Conservation (phyloP, 108 stramenopile genomes). For the Mayamaea pseudoterrestris region DNA sequence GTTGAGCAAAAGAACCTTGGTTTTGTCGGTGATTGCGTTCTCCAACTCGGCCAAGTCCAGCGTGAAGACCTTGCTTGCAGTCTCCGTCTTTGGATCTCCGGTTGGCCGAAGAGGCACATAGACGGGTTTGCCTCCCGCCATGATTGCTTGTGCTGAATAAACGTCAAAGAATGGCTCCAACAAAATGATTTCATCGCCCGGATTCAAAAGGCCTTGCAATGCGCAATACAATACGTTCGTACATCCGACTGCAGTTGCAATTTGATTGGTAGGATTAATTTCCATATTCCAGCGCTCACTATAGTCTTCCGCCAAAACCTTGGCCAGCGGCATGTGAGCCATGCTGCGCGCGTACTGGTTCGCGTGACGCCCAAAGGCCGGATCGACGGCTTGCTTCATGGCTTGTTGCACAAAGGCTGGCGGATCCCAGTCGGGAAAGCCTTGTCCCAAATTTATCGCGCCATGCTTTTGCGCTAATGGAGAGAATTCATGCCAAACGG, state of each 20-base stretch:
- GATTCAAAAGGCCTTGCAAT: conserved; percentile 49
- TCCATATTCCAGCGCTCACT: conserved; percentile 3
- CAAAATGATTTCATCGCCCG: conserved; percentile 77
- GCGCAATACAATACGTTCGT: conserved; percentile 65
- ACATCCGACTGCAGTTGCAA: conserved; percentile 76
- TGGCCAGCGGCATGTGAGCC: conserved; percentile 61
- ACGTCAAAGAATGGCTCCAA: conserved; percentile 82
- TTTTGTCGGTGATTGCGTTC: conserved; percentile 35
- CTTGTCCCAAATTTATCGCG: conserved; percentile 58
- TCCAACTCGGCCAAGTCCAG: conserved; percentile 63
- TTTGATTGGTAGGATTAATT: conserved; percentile 49
- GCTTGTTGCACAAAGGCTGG: conserved; percentile 59
- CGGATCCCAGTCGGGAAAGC: conserved; percentile 84
- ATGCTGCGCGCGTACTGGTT: conserved; percentile 74
- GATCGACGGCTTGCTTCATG: conserved; percentile 32
- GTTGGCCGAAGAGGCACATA: conserved; percentile 42
- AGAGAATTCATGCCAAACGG: conserved; percentile 54
- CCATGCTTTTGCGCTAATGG: conserved; percentile 22
- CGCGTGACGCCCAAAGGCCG: conserved; percentile 15
- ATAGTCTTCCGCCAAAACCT: conserved; percentile 64
- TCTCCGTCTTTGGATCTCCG: not conserved
- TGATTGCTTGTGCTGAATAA: conserved; percentile 38
- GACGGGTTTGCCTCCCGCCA: conserved; percentile 41
- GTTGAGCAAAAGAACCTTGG: conserved; percentile 76
- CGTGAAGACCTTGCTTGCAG: conserved; percentile 38